Evolutionary conservation across 495 filamentous ascomycete genomes (phyloP), one percentile per base, ranked within the genome.

Genomic region (Glarea lozoyensis): DNA sequence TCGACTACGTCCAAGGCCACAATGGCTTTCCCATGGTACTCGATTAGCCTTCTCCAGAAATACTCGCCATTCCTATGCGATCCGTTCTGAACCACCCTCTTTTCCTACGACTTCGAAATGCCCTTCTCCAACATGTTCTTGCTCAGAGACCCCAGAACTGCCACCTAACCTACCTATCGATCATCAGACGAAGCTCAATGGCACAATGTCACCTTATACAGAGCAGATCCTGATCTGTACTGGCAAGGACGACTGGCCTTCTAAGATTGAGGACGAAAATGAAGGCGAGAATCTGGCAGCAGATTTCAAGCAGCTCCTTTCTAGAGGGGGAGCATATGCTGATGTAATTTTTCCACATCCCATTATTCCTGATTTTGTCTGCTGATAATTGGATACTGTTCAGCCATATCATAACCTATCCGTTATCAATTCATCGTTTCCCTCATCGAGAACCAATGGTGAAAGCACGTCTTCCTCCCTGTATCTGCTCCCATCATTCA

Each of bases 191-290:
- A 63, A 72, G 2, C 60, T 97, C 33, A 79, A 78, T 53, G 79
- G 80, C 13, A 82, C 86, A 3, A 85, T 95, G 64, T 70, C 83
- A 3, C 60, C 67, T n/a, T 92, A 95, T 58, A 70, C 77, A 13
- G 78, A 88, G 49, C 89, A 97, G 42, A 69, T 96, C 3, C 58
- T 98, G 2, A 68, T 96, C 12, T 84, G 77, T 44, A 94, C 89
- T 0, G 87, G 86, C 6, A 73, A 78, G 43, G 54, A 67, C 16
- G 85, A 96, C 59, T 98, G 92, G 92, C 70, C 71, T 13, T 88
- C 58, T 66, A 82, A 60, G 58, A 94, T 72, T 42, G 72, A 75
- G 42, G 68, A 70, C 15, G 68, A 70, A 29, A 64, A 70, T 42
- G 53, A 58, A 36, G 69, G 65, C 13, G 67, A 71, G n/a, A 77